Evolutionary conservation across 1,284 basidiomycete species (phyloP).

Genomic region (Melampsora abietis-canadensis): DNA sequence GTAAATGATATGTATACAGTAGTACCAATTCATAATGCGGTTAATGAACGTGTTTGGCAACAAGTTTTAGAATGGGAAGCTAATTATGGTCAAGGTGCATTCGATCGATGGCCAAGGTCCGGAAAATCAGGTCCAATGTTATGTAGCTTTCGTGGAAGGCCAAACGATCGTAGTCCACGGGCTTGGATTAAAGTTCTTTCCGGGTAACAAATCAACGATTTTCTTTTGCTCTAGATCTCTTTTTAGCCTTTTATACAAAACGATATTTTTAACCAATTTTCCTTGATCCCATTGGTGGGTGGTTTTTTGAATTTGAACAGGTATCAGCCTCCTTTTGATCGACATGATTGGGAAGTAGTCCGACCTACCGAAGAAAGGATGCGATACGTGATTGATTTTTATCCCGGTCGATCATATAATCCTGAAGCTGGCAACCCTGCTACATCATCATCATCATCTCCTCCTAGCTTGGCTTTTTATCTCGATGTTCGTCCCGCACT

Average conservation of each 20-base stretch:
- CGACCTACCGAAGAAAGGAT: slow-evolving; percentile 63
- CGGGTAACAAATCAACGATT: slow-evolving; percentile 61
- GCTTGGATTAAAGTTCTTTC: slow-evolving; percentile 77
- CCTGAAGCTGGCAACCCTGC: slow-evolving; percentile 52
- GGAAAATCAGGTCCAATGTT: slow-evolving; percentile 51
- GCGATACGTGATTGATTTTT: slow-evolving; percentile 97
- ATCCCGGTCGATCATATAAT: slow-evolving; percentile 69
- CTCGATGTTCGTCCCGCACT: slow-evolving; percentile 90
- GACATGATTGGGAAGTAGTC: slow-evolving; percentile 96
- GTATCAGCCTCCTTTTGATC: slow-evolving; percentile 89
- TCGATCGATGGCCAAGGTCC: slow-evolving; percentile 41
- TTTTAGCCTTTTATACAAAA: not conserved
- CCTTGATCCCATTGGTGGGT: not conserved
- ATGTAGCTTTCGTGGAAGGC: slow-evolving; percentile 61
- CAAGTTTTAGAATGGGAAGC: slow-evolving; percentile 86
- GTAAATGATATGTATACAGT: slow-evolving; percentile 87
- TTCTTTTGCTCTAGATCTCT: slow-evolving; percentile 25
- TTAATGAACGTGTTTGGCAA: slow-evolving; percentile 93
- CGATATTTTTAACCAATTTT: slow-evolving; percentile 6
- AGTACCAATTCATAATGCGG: slow-evolving; percentile 97
- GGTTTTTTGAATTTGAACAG: slow-evolving; percentile 55
- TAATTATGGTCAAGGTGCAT: slow-evolving; percentile 27
- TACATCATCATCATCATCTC: slow-evolving; percentile 56
- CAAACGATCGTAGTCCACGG: slow-evolving; percentile 70
- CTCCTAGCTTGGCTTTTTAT: slow-evolving; percentile 65